phyloP scores from a whole-genome alignment of 345 rosid species.

The Anacardium occidentale region DNA sequence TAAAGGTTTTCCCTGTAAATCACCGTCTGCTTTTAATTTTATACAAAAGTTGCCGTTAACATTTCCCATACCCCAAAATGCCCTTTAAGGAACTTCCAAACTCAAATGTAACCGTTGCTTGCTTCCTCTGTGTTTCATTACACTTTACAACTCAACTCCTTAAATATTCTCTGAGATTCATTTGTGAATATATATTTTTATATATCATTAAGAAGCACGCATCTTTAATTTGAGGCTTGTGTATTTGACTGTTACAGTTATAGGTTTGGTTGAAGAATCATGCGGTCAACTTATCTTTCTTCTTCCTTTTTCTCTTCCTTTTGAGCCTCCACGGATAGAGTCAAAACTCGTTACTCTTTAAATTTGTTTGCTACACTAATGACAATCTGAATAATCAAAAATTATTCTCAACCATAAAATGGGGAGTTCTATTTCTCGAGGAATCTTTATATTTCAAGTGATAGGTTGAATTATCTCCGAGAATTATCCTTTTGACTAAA shows the following conservation, averaged over 20 bases:
- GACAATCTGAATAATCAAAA: too few species aligned
- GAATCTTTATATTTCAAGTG: too few species aligned
- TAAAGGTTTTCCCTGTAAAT: constrained; percentile 10
- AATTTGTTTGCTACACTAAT: too few species aligned
- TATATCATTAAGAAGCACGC: too few species aligned
- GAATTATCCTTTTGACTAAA: too few species aligned
- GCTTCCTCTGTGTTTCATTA: constrained; percentile 7
- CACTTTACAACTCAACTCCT: constrained; percentile 20
- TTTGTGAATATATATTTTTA: not conserved
- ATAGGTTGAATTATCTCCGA: too few species aligned
- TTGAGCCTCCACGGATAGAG: not conserved
- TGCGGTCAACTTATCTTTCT: not conserved
- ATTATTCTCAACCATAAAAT: too few species aligned
- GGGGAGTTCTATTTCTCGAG: too few species aligned
- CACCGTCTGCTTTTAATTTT: not conserved
- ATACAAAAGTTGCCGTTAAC: constrained; percentile 37
- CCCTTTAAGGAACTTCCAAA: constrained; percentile 44
- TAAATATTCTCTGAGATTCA: not conserved
- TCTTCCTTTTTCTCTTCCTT: not conserved
- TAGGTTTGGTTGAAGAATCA: not conserved
- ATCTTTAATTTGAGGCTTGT: not conserved
- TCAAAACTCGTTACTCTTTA: too few species aligned
- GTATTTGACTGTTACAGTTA: too few species aligned
- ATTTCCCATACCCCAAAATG: constrained; percentile 31
- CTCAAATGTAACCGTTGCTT: constrained; percentile 48